Evolutionary conservation across 345 rosid genomes (phyloP), one percentile per base, ranked within the genome.

Genomic region (Salix brachista): DNA sequence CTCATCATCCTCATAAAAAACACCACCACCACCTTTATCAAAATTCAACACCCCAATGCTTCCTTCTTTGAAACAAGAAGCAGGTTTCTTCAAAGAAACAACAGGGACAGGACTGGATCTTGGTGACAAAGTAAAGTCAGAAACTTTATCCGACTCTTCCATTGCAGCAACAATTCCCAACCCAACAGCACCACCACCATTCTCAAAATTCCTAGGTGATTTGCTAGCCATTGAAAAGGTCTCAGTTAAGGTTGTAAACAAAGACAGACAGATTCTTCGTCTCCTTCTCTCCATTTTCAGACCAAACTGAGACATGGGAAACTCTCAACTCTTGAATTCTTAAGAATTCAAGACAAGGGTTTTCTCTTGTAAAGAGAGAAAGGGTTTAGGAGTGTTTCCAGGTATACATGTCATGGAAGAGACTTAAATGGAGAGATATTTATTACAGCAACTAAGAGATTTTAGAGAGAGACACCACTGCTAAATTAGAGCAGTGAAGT

Each of bases 41-140:
- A 56, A 23, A 58, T 58, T 58, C 26, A 9, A 58, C 14, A 58
- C 16, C 62, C 62, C 62, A n/a, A 3, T n/a, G 23, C 62, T 26
- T 58, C 62, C 62, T 58, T 58, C 62, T n/a, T 58, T 58, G 62
- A 58, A 58, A 58, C 23, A n/a, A 9, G 62, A 58, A 58, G 62
- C 62, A 58, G 62, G 62, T 58, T 58, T 58, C 62, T 58, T 58
- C 62, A 58, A 56, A n/a, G 62, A 58, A 58, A 58, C 62, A 56
- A 58, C 23, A 8, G 62, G 62, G 62, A 58, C 26, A n/a, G 26
- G 62, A n/a, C 28, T 58, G 14, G 62, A 58, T 58, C 62, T 58
- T n/a, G 28, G 62, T 56, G 62, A 58, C 62, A 58, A n/a, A 58
- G 4, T 12, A 1, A 23, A 58, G 62, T n/a, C 62, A 9, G 62